Base-by-base conservation (phyloP, 2,329 filamentous ascomycete genomes). In the Diplodia intermedia region DNA sequence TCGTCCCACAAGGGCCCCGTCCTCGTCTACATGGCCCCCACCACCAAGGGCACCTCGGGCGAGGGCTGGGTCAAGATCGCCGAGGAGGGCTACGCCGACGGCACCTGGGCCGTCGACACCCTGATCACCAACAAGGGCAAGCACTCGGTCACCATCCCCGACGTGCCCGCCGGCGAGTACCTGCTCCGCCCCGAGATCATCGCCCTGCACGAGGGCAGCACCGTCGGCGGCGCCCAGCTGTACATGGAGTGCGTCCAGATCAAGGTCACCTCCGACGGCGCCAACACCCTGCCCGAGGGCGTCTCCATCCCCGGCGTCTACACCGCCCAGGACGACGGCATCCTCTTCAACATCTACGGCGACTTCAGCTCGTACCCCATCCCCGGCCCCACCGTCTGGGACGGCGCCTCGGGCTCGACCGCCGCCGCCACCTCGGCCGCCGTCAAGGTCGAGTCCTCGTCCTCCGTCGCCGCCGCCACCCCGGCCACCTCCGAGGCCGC, bases 1-100 rank as follows among this genome's bases (percentile, higher is more conserved):
- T 69, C 73, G 33, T 84, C 82, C 56, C 85, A 87, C 79, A 78
- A 81, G 76, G 85, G 85, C 9, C 85, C 66, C 85, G 76, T 86
- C 72, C 80, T 85, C 70, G 85, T 83, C 68, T 87, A 85, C 75
- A 82, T 87, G 72, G 83, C 85, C 4, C 77, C 79, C 18, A 76
- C 78, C 33, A 71, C 73, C 20, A 76, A 77, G 62, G 81, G 83
- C 65, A 84, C 84, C 47, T 79, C 81, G 12, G 83, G 83, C 33
- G 78, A 80, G 69, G 84, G 85, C 76, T 87, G 84, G 84, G 79
- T 85, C 71, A 83, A 81, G 75, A 71, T 83, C 61, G 79, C 80
- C 53, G 76, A 82, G 70, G 78, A 80, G 52, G 80, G 79, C 60
- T 79, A 71, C 55, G 1, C 72, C 23, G 73, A 71, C 43, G 73